Evolutionary conservation across 768 basidiomycete genomes (phyloP).

Genomic region (Pisolithus sp.): DNA sequence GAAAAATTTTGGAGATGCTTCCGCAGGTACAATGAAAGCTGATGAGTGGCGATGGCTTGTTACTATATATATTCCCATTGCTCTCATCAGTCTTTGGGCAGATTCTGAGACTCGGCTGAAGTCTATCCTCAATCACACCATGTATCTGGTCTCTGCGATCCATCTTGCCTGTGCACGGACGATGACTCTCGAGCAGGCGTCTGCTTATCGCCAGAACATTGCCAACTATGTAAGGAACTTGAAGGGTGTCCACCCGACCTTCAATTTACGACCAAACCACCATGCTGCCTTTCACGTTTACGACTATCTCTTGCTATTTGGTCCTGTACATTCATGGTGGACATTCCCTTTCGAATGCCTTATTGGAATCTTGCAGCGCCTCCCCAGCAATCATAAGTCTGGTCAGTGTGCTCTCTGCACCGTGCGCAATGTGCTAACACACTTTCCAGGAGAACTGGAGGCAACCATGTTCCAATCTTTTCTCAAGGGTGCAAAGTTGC

Average conservation of each 20-base stretch:
- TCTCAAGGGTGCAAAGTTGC: conserved; percentile 10
- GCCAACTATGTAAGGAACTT: conserved; percentile 13
- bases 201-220: conserved; percentile 11
- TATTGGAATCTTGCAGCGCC: conserved; percentile 31
- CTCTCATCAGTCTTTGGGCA: conserved; percentile 17
- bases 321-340: conserved; percentile 36
- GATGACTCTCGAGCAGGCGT: conserved; percentile 2
- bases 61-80: conserved; percentile 13
- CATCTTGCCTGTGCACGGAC: conserved; percentile 12
- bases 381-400: conserved; percentile 27
- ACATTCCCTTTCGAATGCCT: conserved; percentile 31
- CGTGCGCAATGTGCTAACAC: conserved; percentile 6
- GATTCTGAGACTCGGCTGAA: background rate
- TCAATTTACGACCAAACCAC: conserved; percentile 15
- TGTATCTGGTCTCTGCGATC: conserved; percentile 22
- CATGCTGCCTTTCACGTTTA: conserved; percentile 26
- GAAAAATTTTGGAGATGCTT: conserved; percentile 11
- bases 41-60: conserved; percentile 14
- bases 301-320: conserved; percentile 30
- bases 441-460: conserved; percentile 5
- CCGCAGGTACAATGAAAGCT: conserved; percentile 13
- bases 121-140: conserved; percentile 20
- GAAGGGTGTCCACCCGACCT: conserved; percentile 13
- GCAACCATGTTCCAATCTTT: conserved; percentile 8
- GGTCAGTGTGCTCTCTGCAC: conserved; percentile 10